phyloP scores from a whole-genome alignment of 2,329 filamentous ascomycete genomes.

The Calonectria crousiana region DNA sequence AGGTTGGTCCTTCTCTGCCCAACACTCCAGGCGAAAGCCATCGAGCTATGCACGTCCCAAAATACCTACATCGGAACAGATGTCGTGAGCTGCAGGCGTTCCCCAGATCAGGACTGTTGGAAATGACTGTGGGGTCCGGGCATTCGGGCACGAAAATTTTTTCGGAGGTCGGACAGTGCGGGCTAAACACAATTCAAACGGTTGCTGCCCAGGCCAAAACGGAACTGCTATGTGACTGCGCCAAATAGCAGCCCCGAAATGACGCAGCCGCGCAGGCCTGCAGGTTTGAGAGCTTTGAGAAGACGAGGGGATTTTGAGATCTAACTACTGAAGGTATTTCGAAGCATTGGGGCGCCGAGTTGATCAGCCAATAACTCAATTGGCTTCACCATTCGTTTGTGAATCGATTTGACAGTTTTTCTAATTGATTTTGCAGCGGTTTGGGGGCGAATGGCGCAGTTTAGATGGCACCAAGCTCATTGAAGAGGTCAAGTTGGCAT shows the following conservation, averaged over 20 bases:
- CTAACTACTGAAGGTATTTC: not conserved
- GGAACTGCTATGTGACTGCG: not conserved
- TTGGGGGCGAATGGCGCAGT: not conserved
- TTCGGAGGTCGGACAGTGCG: conserved; percentile 37
- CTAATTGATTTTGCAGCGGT: not conserved
- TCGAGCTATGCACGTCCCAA: not conserved
- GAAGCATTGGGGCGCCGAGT: not conserved
- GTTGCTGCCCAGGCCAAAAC: not conserved
- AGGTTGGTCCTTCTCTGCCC: not conserved
- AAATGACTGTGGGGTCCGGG: conserved; percentile 36
- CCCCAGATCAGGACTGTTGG: conserved; percentile 22
- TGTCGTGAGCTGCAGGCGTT: conserved; percentile 13
- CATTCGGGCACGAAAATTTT: conserved; percentile 39
- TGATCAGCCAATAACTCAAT: not conserved
- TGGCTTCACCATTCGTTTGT: not conserved
- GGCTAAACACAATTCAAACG: not conserved
- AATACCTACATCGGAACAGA: not conserved
- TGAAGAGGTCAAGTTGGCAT: conserved; percentile 37
- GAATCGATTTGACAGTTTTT: not conserved
- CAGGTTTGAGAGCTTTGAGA: conserved; percentile 18
- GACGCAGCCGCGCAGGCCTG: conserved; percentile 32
- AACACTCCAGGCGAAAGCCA: not conserved
- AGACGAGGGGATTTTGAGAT: not conserved
- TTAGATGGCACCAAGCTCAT: conserved; percentile 12
- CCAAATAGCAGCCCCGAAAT: conserved; percentile 19